Conservation (phyloP, 2,329 filamentous ascomycete genomes). For the Botrytis medusae region DNA sequence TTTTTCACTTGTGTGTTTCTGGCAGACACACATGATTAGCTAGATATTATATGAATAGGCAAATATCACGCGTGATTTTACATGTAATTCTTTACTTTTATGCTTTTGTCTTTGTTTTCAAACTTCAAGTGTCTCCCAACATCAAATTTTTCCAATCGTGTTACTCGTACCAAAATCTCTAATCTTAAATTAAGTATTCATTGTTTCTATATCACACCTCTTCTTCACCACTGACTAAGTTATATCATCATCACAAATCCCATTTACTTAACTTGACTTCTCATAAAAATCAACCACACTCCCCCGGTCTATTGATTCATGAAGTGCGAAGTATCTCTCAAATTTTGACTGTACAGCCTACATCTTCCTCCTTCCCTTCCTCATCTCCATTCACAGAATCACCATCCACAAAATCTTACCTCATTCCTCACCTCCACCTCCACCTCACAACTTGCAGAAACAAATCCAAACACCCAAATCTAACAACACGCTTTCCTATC, state of each 20-base stretch:
- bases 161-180: not conserved
- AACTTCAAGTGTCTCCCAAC: not conserved
- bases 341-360: no score
- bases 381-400: not conserved
- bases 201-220: not conserved
- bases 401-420: not conserved
- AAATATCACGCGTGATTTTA: not conserved
- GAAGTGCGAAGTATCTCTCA: rapidly evolving
- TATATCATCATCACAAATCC: not conserved
- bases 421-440: no score
- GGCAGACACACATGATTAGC: not conserved
- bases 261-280: not conserved
- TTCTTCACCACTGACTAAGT: not conserved
- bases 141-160: not conserved
- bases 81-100: not conserved
- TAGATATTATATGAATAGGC: not conserved
- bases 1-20: not conserved
- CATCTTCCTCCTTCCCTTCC: not conserved
- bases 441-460: no score
- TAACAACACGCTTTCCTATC: no score
- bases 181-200: not conserved
- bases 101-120: no score
- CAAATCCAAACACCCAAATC: no score
- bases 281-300: not conserved
- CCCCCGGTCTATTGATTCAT: not conserved